Percentiles rank a stretch among this genome's conserved stretches.
Evolutionary conservation across 139 green algal genomes (phyloP).

Genomic region (Picocystis salinarum): DNA sequence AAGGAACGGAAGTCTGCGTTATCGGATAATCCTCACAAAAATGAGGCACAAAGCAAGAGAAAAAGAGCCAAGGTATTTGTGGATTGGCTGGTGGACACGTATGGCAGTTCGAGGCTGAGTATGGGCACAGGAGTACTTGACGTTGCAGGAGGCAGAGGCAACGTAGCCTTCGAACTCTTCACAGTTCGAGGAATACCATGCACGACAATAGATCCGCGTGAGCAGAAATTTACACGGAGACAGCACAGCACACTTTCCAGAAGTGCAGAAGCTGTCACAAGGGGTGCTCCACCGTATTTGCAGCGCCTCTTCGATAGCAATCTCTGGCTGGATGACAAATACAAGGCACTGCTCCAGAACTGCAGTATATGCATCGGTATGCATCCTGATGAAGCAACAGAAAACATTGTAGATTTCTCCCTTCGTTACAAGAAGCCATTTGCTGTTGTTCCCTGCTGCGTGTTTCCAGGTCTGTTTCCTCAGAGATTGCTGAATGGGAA

Average conservation of each 20-base stretch:
- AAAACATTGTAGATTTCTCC: constrained; percentile 24
- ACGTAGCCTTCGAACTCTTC: constrained; percentile 35
- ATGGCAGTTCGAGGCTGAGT: constrained; percentile 20
- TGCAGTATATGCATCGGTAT: constrained; percentile 17
- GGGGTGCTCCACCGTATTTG: constrained; percentile 2
- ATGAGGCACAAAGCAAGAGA: constrained; percentile 1
- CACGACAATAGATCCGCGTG: constrained; percentile 44
- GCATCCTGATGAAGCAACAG: constrained; percentile 38
- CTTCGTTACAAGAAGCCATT: constrained; percentile 21
- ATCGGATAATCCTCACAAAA: background rate
- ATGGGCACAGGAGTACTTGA: constrained; percentile 34
- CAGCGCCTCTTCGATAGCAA: constrained; percentile 6
- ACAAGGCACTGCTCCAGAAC: background rate
- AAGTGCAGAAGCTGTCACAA: background rate
- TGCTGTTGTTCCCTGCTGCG: constrained; percentile 36
- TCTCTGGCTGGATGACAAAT: background rate
- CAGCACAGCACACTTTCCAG: background rate
- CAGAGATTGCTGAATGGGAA: constrained; percentile 3
- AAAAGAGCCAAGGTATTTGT: constrained; percentile 35
- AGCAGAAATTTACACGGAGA: background rate
- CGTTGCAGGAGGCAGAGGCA: constrained; percentile 33
- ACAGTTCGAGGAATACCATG: constrained; percentile 14
- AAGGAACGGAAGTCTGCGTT: background rate
- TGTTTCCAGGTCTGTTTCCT: constrained; percentile 27
- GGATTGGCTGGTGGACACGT: constrained; percentile 29